Base-by-base conservation (phyloP, 106 monocot genomes). In the Dendrobium nobile region DNA sequence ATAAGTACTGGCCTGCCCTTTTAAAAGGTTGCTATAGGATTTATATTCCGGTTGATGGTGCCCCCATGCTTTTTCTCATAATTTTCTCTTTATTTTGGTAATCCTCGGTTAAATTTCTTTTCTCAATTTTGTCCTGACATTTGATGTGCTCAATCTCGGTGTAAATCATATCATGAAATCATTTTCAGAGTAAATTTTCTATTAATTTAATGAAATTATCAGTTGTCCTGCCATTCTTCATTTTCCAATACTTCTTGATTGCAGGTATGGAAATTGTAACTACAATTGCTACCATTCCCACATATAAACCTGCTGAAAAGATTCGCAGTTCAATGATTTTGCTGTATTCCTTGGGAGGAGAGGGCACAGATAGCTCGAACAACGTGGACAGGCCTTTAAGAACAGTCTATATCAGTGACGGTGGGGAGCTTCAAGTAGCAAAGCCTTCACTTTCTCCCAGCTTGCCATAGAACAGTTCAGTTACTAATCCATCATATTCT, bases 231-330 rank as follows among this genome's bases (percentile, higher is more conserved):
- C 9, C 45, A 45, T 45, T 45, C 8, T 6, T 45, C 9, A 45
- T 45, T 45, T 45, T 45, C 58, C 17, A 54, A n/a, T 9, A 27
- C 67, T 27, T 67, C 5, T 67, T 79, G 43, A 20, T 80, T 83
- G 37, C 89, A 96, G 96, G 96, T 74, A 77, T 96, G 86, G 93
- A 96, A 86, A 87, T 96, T 37, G 79, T 96, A 27, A 86, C 91
- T 27, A 76, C 83, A 19, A 93, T 96, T 61, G 93, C 91, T n/a
- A 73, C 85, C 18, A 88, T 90, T 51, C 93, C 93, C 41, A 93
- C 93, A 22, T 96, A 96, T 44, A 91, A 88, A 78, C 96, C 96
- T 31, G 84, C 79, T 54, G 96, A 96, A 75, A 84, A 88, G 80
- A 93, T 96, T 44, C 91, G 6, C 90, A 85, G 75, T 91, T 96